Conservation (phyloP, 441 rosid genomes). For the Erysimum cheiri region DNA sequence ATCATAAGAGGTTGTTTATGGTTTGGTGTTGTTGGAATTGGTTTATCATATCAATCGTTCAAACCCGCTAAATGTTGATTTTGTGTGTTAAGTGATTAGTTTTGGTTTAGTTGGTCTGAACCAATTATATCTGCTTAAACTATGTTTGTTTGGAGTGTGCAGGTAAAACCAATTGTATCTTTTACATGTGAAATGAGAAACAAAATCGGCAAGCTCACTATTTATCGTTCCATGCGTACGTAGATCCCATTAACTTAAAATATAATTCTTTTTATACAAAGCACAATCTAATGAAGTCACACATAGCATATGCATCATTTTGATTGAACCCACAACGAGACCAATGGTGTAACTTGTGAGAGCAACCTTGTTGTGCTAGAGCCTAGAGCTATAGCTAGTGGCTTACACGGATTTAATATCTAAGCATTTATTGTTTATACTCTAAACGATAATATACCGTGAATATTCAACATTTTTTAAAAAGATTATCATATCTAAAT, state of each 20-base stretch:
- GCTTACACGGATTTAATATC: background rate
- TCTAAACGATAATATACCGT: background rate
- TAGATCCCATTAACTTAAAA: background rate
- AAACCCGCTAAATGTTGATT: background rate
- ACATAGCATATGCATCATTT: background rate
- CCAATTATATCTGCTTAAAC: too few relatives aligned
- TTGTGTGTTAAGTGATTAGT: too few relatives aligned
- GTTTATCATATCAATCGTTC: background rate
- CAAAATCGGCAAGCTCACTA: too few relatives aligned
- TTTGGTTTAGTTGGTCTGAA: too few relatives aligned
- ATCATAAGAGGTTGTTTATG: constrained; percentile 16
- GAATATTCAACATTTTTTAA: background rate
- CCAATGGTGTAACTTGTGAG: background rate
- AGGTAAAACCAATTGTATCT: too few relatives aligned
- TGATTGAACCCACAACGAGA: constrained; percentile 5
- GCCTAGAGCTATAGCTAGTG: background rate
- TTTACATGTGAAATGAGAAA: too few relatives aligned
- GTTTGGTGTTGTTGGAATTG: constrained; percentile 2
- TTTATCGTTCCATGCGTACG: too few relatives aligned
- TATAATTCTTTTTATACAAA: background rate
- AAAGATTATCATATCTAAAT: background rate
- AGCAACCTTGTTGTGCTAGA: background rate
- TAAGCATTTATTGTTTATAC: background rate
- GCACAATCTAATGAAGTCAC: constrained; percentile 10
- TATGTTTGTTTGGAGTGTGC: too few relatives aligned